phyloP scores from a whole-genome alignment of 352 stramenopile species.

The Blastocystis sp. region DNA sequence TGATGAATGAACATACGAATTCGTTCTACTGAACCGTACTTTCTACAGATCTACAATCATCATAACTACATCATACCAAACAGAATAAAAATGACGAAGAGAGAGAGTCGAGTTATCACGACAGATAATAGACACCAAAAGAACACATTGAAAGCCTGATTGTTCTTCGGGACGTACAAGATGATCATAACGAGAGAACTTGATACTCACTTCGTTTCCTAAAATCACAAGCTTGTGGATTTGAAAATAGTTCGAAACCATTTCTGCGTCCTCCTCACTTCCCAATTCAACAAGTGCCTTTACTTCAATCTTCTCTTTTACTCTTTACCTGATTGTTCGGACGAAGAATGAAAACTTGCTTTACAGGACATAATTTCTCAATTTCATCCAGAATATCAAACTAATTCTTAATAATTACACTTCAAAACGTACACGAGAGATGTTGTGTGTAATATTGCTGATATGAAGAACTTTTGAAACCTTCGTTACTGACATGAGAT shows the following conservation, averaged over 20 bases:
- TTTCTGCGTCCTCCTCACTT: not conserved
- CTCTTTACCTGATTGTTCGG: not conserved
- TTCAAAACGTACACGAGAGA: not conserved
- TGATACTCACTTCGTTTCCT: not conserved
- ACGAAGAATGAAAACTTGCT: conserved; percentile 41
- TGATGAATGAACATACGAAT: conserved; percentile 50
- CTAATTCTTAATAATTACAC: not conserved
- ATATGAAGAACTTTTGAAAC: conserved; percentile 29
- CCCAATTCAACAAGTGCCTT: conserved; percentile 13
- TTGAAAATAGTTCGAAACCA: not conserved
- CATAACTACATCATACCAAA: not conserved
- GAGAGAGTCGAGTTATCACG: not conserved
- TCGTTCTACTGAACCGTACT: not conserved
- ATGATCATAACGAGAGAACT: conserved; percentile 20
- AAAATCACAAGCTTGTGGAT: conserved; percentile 27
- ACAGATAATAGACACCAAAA: conserved; percentile 31
- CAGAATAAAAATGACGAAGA: conserved; percentile 21
- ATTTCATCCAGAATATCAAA: conserved; percentile 41
- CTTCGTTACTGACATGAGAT: not conserved
- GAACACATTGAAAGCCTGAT: not conserved
- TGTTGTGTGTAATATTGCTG: conserved; percentile 46
- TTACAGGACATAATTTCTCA: conserved; percentile 17
- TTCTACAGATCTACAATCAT: not conserved
- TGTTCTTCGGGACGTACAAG: not conserved
- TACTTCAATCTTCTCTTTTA: not conserved